A percentile compares a stretch with the other conserved stretches of the same genome.
Evolutionary conservation across 1,139 yeast genomes (phyloP).

Genomic region (Yamadazyma diddensiae): DNA sequence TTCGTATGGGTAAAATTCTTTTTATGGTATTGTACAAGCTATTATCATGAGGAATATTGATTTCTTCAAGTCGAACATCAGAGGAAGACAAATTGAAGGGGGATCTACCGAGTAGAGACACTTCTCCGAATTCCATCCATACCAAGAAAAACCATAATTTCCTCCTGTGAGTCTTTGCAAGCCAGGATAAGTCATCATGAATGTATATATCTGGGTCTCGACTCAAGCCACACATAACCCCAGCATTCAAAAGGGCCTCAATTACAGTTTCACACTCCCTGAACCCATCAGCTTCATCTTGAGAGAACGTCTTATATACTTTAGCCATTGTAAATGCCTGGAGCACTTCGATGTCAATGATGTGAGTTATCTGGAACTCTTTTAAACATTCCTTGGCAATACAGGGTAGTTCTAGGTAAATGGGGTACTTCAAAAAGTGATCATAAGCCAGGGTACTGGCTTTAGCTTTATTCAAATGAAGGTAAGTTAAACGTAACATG

Average conservation of each 20-base stretch:
- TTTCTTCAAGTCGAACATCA: slow-evolving; percentile 12
- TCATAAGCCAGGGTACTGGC: neutral
- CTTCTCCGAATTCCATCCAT: slow-evolving; percentile 11
- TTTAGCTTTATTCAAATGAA: slow-evolving; percentile 18
- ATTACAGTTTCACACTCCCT: slow-evolving; percentile 12
- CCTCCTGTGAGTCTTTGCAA: slow-evolving; percentile 40
- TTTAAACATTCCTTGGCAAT: slow-evolving; percentile 33
- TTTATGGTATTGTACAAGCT: slow-evolving; percentile 1
- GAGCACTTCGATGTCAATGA: slow-evolving; percentile 43
- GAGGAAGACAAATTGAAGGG: slow-evolving; percentile 16
- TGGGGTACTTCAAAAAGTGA: slow-evolving; percentile 19
- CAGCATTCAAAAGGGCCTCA: slow-evolving; percentile 40
- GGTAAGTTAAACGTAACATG: slow-evolving; percentile 26
- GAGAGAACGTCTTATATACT: slow-evolving; percentile 25
- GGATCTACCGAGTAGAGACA: slow-evolving; percentile 32
- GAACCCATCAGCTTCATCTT: slow-evolving; percentile 38
- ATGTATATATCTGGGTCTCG: slow-evolving; percentile 43
- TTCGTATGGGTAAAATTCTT: slow-evolving; percentile 5
- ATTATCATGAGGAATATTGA: slow-evolving; percentile 5
- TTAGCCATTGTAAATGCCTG: slow-evolving; percentile 40
- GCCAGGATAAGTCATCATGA: slow-evolving; percentile 24
- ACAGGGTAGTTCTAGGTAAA: slow-evolving; percentile 26
- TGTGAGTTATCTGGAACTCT: slow-evolving; percentile 32
- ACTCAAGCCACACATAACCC: slow-evolving; percentile 49
- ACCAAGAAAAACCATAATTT: slow-evolving; percentile 37